Evolutionary conservation across 192 early-diverging fungal species (phyloP), one percentile per base, ranked within the genome.

Genomic region (Backusella psychrophila): DNA sequence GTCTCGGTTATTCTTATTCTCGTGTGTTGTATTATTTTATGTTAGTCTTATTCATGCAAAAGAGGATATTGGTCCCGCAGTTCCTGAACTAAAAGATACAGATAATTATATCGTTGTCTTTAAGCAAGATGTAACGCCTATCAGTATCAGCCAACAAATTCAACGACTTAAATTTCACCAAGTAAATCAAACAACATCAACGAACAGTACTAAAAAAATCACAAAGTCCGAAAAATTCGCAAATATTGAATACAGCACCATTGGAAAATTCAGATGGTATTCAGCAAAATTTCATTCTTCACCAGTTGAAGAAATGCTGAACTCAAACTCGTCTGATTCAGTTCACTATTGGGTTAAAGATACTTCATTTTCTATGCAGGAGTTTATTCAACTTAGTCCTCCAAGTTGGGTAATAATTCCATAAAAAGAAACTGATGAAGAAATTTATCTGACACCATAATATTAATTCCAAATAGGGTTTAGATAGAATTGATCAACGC

Each of bases 401-500:
- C 75, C 80, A 15, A 81, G 76, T 52, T 81, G 80, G 80, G 80
- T 78, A 78, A 49, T 44, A 41, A 76, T 66, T 36, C 49, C 34
- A 75, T 38, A 66, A 42, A 41, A 66, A 66, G n/a, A 74, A 66
- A 66, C 26, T 29, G 23, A 59, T 59, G 21, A 59, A 59, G 11
- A 59, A 26, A 23, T 29, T 69, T 39, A 39, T 35, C 4, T 69
- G 35, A 69, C n/a, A 35, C 23, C 15, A 41, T 15, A 33, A 59
- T 77, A 46, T 36, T 66, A 71, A 33, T 52, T 53, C 14, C 19
- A 17, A 23, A 21, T 29, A 78, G 77, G 78, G 80, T 66, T 49
- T 81, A 31, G 80, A 81, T 29, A 73, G 80, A 65, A 77, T 81
- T 66, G 80, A 81, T 38, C 80, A 81, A 72, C 76, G 80, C 11